Base-by-base conservation (phyloP, 2,329 filamentous ascomycete genomes). In the Calcarisporium arbuscula region DNA sequence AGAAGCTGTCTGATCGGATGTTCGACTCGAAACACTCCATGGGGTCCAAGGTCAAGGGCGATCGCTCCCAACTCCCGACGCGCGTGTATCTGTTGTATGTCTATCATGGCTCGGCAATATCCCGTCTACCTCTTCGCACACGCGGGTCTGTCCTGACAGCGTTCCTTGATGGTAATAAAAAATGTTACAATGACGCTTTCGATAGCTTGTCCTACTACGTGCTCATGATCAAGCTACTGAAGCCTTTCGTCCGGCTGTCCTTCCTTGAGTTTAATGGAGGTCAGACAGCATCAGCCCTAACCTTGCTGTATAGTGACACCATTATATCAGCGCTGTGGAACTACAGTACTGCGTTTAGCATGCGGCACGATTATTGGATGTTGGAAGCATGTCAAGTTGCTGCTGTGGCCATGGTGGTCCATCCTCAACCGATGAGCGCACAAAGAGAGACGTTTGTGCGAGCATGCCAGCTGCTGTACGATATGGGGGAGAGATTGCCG, bases 271-370 rank as follows among this genome's bases (percentile, higher is more conserved):
- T 42, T 19, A 21, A n/a, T 2, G 29, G 32, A 6, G 28, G 23
- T 8, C 35, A 32, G 14, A 17, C 30, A 1, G 39, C 35, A 9
- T 9, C 15, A 5, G 16, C 30, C 2, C 30, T 40, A 4, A 31
- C 28, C 14, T 32, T 43, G 19, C 9, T 27, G 12, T 44, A 49
- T 21, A 38, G 39, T 17, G 35, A 32, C 32, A 35, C 42, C 15
- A 26, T 51, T 17, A 37, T 49, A 8, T 34, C 31, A 15, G 21
- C 36, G 5, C 26, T 51, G n/a, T 45, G 41, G 34, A 48, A 47
- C 32, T 54, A 50, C 14, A 49, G 52, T 23, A 40, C 44, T n/a
- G 43, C 35, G 2, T 44, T 47, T 22, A 45, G 45, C 19, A 38
- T 46, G 34, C 44, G 36, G 16, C 39, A 45, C 27, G 49, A 50